Percentiles rank a stretch among this genome's conserved stretches.
Evolutionary conservation across 2,329 filamentous ascomycete genomes (phyloP).

Genomic region (Ambrosiella cleistominuta): DNA sequence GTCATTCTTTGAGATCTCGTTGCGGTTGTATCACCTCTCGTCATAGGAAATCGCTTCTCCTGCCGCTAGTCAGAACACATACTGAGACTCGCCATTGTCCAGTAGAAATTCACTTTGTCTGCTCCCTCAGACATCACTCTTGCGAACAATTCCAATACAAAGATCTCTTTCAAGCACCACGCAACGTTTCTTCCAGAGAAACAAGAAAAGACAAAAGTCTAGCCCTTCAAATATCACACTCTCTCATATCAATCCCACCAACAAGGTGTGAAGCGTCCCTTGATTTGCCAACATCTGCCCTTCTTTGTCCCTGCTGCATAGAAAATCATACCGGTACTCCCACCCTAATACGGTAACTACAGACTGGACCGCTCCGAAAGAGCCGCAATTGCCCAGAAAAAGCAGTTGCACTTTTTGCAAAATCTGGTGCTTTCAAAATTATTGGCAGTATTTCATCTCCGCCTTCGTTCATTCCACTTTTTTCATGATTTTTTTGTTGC

Average conservation of each 20-base stretch:
- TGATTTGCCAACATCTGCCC: not conserved
- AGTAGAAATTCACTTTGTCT: not conserved
- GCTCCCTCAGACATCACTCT: not conserved
- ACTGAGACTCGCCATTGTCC: not conserved
- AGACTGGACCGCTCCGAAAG: not conserved
- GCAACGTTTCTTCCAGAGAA: not conserved
- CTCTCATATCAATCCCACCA: not conserved
- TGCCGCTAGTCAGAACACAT: not conserved
- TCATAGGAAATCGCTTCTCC: not conserved
- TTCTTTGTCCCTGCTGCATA: not conserved
- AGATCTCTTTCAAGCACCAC: not conserved
- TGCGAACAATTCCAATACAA: not conserved
- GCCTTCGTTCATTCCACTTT: too few species aligned
- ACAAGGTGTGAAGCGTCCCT: not conserved
- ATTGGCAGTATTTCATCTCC: too few species aligned
- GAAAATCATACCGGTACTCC: not conserved
- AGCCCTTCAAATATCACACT: not conserved
- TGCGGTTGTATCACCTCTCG: not conserved
- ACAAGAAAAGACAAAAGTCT: not conserved
- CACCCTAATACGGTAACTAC: not conserved
- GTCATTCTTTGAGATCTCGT: not conserved
- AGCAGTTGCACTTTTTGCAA: too few species aligned
- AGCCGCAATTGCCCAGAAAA: not conserved
- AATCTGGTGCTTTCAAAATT: too few species aligned
- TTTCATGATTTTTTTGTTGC: too few species aligned